Conservation (phyloP, 139 green algal genomes). For the Chlorella sp. region DNA sequence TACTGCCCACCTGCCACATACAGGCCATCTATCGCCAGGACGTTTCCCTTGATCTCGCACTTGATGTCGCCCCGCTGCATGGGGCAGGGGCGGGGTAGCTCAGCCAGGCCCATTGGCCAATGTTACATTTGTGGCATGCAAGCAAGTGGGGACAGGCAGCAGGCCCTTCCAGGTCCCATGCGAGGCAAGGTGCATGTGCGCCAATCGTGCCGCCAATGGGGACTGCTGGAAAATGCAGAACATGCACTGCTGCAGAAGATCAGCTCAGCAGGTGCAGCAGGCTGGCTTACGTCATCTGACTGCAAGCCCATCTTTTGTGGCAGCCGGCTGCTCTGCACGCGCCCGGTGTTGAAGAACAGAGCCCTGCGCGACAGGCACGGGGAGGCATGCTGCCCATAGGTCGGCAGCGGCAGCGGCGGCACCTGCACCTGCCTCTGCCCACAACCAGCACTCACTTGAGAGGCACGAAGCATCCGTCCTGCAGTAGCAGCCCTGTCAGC, state of each 20-base stretch:
- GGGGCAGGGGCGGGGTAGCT: too few species aligned
- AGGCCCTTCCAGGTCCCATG: too few species aligned
- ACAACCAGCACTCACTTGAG: neutral
- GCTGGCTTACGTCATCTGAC: neutral
- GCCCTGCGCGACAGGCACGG: neutral
- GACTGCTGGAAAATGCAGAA: too few species aligned
- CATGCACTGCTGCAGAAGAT: too few species aligned
- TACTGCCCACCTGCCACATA: slow-evolving; percentile 32
- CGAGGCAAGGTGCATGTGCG: too few species aligned
- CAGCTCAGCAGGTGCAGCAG: too few species aligned
- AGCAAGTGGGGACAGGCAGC: too few species aligned
- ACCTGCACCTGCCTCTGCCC: neutral
- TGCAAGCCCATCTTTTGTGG: slow-evolving; percentile 35
- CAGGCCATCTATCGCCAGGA: slow-evolving; percentile 22
- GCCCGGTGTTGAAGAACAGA: slow-evolving; percentile 40
- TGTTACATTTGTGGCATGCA: too few species aligned
- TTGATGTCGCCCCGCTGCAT: slow-evolving; percentile 28
- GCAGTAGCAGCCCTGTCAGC: slow-evolving; percentile 18
- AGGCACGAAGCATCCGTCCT: slow-evolving; percentile 2
- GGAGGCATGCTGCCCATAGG: too few species aligned
- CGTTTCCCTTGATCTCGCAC: slow-evolving; percentile 29
- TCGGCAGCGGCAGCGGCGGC: neutral
- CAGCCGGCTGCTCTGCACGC: slow-evolving; percentile 18
- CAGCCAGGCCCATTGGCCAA: too few species aligned
- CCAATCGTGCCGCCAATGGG: too few species aligned